phyloP scores from a whole-genome alignment of 1,284 basidiomycete species.

The Fistulinella cinereoalba region DNA sequence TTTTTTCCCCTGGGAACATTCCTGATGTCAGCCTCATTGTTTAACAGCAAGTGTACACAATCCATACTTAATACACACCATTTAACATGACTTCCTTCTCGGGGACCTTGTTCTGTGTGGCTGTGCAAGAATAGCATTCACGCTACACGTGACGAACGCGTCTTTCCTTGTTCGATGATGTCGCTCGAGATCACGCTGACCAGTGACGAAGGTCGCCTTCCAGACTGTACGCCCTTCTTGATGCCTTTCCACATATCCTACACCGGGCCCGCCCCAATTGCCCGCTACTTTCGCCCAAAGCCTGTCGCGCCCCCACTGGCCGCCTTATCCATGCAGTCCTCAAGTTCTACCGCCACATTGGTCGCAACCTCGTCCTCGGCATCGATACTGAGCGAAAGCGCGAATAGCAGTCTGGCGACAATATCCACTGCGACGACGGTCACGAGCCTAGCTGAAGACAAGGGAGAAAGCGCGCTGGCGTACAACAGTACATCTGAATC shows the following conservation, averaged over 20 bases:
- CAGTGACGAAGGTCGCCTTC: constrained; percentile 19
- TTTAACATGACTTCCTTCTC: too few species aligned
- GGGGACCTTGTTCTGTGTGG: not conserved
- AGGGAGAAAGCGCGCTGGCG: too few species aligned
- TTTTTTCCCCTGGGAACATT: not conserved
- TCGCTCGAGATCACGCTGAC: constrained; percentile 21
- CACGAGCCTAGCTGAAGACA: too few species aligned
- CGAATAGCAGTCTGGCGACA: constrained; percentile 4
- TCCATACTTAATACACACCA: not conserved
- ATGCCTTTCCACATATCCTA: constrained; percentile 80
- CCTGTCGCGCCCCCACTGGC: constrained; percentile 35
- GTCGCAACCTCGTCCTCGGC: constrained; percentile 14
- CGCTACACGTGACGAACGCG: constrained; percentile 21
- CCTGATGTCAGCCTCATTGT: constrained; percentile 8
- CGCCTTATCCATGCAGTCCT: constrained; percentile 11
- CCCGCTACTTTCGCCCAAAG: constrained; percentile 64
- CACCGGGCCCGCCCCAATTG: constrained; percentile 66
- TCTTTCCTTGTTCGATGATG: constrained; percentile 9
- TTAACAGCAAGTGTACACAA: constrained; percentile 12
- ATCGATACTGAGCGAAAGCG: constrained; percentile 4
- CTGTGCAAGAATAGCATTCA: constrained; percentile 11
- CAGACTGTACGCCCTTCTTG: constrained; percentile 52
- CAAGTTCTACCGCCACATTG: constrained; percentile 16
- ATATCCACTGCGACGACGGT: constrained; percentile 10
- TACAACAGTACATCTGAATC: not conserved